A percentile compares a stretch with the other conserved stretches of the same genome.
Evolutionary conservation across 2,329 filamentous ascomycete species (phyloP).

Genomic region (Neospermospora avenae): DNA sequence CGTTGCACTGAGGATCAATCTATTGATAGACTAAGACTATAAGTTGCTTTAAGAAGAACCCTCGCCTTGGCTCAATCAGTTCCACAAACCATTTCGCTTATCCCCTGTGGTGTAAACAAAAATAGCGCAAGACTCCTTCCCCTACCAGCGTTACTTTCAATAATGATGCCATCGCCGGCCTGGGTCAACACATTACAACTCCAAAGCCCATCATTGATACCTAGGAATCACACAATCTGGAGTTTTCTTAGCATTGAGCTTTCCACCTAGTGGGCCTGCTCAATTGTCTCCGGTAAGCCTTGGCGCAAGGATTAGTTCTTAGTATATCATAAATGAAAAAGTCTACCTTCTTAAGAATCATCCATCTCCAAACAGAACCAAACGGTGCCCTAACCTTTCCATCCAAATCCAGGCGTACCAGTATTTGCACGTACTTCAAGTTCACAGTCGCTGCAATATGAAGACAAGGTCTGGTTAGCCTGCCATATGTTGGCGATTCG

Average conservation of each 20-base stretch:
- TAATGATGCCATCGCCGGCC: too few species aligned
- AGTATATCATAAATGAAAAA: neutral
- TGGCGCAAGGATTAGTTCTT: neutral
- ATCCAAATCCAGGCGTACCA: constrained; percentile 36
- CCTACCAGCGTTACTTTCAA: too few species aligned
- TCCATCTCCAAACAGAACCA: constrained; percentile 40
- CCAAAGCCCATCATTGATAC: neutral
- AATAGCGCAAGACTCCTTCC: too few species aligned
- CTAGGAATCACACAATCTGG: too few species aligned
- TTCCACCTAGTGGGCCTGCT: constrained; percentile 40
- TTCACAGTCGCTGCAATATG: constrained; percentile 21
- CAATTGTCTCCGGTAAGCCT: constrained; percentile 36
- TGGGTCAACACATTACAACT: neutral
- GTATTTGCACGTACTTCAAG: constrained; percentile 34
- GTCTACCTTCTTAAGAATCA: constrained; percentile 34
- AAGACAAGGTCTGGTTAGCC: constrained; percentile 35
- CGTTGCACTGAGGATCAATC: too few species aligned
- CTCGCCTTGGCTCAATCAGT: too few species aligned
- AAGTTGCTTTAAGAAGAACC: too few species aligned
- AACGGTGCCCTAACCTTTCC: constrained; percentile 38
- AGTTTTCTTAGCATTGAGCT: constrained; percentile 36
- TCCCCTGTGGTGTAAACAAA: too few species aligned
- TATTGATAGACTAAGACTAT: too few species aligned
- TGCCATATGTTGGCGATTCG: constrained; percentile 37
- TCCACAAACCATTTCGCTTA: too few species aligned